Evolutionary conservation across 2,329 filamentous ascomycete species (phyloP), one percentile per base, ranked within the genome.

Genomic region (Neoascochyta sp.): DNA sequence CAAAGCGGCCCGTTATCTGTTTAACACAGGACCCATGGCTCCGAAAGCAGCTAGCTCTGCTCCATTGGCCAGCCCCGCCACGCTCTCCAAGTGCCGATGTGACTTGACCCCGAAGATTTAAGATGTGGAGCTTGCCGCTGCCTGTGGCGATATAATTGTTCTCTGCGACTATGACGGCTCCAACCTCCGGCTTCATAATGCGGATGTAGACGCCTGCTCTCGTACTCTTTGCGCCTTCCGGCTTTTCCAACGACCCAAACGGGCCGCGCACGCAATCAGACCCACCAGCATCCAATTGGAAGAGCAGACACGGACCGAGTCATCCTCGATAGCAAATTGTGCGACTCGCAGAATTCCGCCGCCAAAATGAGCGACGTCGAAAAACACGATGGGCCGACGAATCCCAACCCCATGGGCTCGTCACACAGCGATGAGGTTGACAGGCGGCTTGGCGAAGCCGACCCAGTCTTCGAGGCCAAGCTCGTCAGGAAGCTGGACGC

Each of bases 401-500:
- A 32, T 18, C 29, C 43, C 9, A 35, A 37, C 16, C 44, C 24
- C 22, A 29, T 35, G 19, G 43, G 40, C 14, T 39, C 38, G 4
- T 24, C 32, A 4, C 36, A 43, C 27, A 51, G 51, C 21, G 44
- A 52, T 41, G 50, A 52, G 19, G 30, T 52, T 12, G 54, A 51
- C 10, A 41, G 39, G 9, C 50, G 51, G 23, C 19, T 60, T 24
- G 53, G 48, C 22, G 52, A 56, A 13, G 41, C 64, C 20, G 65
- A 69, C 29, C 40, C 44, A 2, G 69, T 50, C 6, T 57, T 54
- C 11, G 64, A 84, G 61, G 69, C 66, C 45, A 72, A 69, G 42
- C 66, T 86, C 13, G 66, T 84, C 23, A 68, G 76, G 32, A 85
- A 83, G 59, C 61, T 86, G 17, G 82, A 86, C 55, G 38, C 69